Evolutionary conservation across 2,329 filamentous ascomycete species (phyloP), one percentile per base, ranked within the genome.

Genomic region (Colletotrichum sublineola): DNA sequence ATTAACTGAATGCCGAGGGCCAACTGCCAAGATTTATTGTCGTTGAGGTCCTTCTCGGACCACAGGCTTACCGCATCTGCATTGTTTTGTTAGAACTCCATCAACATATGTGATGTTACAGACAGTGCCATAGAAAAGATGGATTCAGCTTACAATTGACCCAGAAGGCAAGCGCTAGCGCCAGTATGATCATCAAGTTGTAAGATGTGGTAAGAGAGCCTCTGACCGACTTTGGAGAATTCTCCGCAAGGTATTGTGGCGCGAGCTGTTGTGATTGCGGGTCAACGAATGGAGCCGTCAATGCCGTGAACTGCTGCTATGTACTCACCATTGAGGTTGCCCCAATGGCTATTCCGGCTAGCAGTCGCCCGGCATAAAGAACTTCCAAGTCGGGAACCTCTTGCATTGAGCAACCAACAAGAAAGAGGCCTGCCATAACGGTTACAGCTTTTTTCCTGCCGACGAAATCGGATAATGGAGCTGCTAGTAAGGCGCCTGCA

Each of bases 161-260:
- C 79, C 80, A 81, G 62, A 80, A 80, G 3, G 79, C 81, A 9
- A 82, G 74, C 12, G 78, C 78, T 0, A 83, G 74, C 0, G 81
- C 80, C 3, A 80, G 61, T 31, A 83, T 77, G 60, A 83, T 83
- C 75, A 82, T 81, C 14, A 83, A 73, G 64, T 84, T 83, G 69
- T 83, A 84, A 0, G 80, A 78, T 6, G 82, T 81, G 1, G 82
- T 83, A 48, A 84, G 77, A 2, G 81, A 80, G 0, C 82, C 83
- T 64, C 82, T 79, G 20, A 84, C 77, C 9, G 80, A 80, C 63
- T 82, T 83, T 4, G 82, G 83, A 0, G 80, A 79, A 63, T 82
- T 83, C 67, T 85, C 83, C 1, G 81, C 80, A 1, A 84, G 77
- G 67, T 81, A 85, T 38, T 83, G 80, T 11, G 83, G 83, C 1